Percentiles rank a stretch among this genome's conserved stretches.
Evolutionary conservation across 345 rosid species (phyloP).

Genomic region (Eucalyptus shirleyi): DNA sequence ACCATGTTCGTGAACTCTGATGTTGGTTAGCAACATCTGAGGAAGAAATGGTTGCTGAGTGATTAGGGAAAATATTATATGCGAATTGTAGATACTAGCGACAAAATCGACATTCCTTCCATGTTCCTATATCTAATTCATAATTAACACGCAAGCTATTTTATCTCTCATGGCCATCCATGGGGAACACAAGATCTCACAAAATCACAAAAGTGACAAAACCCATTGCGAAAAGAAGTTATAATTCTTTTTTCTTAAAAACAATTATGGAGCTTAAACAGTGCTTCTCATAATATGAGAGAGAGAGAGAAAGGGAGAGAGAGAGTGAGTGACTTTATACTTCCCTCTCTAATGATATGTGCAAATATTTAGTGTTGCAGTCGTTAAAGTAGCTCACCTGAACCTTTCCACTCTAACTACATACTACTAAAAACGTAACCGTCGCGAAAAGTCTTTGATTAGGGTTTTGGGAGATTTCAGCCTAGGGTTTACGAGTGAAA

Average conservation of each 20-base stretch:
- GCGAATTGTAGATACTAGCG: background rate
- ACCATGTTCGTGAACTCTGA: background rate
- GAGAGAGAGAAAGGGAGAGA: background rate
- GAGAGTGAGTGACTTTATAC: background rate
- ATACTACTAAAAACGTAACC: background rate
- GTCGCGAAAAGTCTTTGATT: background rate
- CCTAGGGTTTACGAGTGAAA: background rate
- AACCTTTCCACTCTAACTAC: background rate
- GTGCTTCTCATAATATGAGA: constrained; percentile 13
- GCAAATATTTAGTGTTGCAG: background rate
- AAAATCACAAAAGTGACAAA: constrained; percentile 32
- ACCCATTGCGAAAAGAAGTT: constrained; percentile 3
- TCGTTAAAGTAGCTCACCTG: background rate
- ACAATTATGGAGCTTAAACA: constrained; percentile 12
- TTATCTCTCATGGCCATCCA: background rate
- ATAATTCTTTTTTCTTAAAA: background rate
- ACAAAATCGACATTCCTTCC: background rate
- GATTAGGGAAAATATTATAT: background rate
- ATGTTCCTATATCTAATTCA: background rate
- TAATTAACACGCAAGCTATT: background rate
- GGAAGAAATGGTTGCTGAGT: background rate
- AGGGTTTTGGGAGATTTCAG: background rate
- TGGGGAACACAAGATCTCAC: constrained; percentile 48
- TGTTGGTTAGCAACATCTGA: background rate
- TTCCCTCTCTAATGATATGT: background rate